Base-by-base conservation (phyloP, 2,329 filamentous ascomycete genomes). In the Rhexocercosporidium sp. region DNA sequence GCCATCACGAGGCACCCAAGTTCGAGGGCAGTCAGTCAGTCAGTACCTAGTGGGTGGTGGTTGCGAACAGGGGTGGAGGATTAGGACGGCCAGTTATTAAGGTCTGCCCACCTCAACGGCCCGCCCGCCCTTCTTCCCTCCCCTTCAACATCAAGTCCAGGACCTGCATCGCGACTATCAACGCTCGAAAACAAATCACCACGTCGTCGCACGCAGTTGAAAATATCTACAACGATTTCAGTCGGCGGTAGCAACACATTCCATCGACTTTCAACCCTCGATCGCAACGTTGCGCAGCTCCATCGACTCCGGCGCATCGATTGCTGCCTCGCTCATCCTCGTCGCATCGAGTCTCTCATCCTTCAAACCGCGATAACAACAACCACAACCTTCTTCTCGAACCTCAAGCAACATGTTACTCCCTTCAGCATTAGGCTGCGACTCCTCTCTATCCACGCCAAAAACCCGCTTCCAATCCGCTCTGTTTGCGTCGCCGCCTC, bases 351-450 rank as follows among this genome's bases (percentile, higher is more conserved):
- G 37, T 44, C 49, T 56, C 25, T 31, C 61, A 54, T 34, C 64
- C 59, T 62, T 54, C 65, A 49, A 57, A 11, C n/a, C 29, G 18
- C 20, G 6, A 59, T n/a, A 63, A 46, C 59, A 63, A 63, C 47
- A 34, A 12, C 27, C n/a, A 53, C 22, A 20, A 59, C 51, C 18
- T 34, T 34, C 39, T 5, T 25, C 9, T 51, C 31, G 46, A 53
- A 37, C 62, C 59, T 57, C 39, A 54, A 60, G 64, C 59, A 81
- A 70, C 25, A 89, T 89, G 87, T 78, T 89, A 66, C 82, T 88
- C 69, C 86, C 86, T 22, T 88, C 86, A 34, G 84, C 86, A 41
- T 77, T 89, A 53, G 80, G 84, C 34, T 88, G 86, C 84, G 86
- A 88, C 76, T 66, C 74, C 22, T 63, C 57, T 20, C 22, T 66